Percentiles rank a stretch among this genome's conserved stretches.
These are phyloP conservation scores for Hyaloscypha variabilis DNA, from an alignment of 495 filamentous ascomycete genomes.

Conservation along the genomic window DNA sequence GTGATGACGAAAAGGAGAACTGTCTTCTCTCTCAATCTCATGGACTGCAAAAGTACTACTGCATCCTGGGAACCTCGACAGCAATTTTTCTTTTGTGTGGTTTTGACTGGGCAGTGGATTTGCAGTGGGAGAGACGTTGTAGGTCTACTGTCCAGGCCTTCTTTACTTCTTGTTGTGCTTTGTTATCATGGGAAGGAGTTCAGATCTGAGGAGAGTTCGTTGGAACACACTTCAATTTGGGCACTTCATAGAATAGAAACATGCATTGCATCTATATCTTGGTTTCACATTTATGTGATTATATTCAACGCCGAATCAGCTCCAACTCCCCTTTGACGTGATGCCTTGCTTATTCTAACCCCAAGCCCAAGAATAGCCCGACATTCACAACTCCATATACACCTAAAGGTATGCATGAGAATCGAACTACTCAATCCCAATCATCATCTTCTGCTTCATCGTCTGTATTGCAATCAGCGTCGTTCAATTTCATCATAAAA, in stretches of 20 bases:
- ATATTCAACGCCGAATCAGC: conserved; percentile 10
- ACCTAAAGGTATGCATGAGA: conserved; percentile 2
- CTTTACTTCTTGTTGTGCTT: conserved; percentile 10
- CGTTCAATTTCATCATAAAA: no score
- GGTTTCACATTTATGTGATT: conserved; percentile 8
- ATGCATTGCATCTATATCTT: conserved; percentile 16
- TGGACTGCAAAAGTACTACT: conserved; percentile 19
- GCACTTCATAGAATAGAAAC: conserved; percentile 27
- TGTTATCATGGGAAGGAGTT: conserved; percentile 4
- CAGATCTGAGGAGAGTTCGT: not conserved
- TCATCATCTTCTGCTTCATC: conserved; percentile 79
- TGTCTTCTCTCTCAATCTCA: conserved; percentile 67
- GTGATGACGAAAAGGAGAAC: conserved; percentile 36
- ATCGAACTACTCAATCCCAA: conserved; percentile 49
- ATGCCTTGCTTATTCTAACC: conserved; percentile 13
- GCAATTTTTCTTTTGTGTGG: conserved; percentile 26
- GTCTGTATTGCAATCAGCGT: conserved; percentile 57
- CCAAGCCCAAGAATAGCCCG: conserved; percentile 11
- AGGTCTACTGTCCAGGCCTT: conserved; percentile 23
- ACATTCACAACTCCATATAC: conserved; percentile 9
- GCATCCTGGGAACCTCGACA: conserved; percentile 35
- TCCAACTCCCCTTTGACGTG: conserved; percentile 1
- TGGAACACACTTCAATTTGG: not conserved
- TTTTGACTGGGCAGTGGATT: conserved; percentile 27
- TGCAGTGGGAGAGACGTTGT: conserved; percentile 37